These are phyloP conservation scores for Ustilago crameri DNA, from an alignment of 1,284 basidiomycete genomes.

Conservation along the genomic window DNA sequence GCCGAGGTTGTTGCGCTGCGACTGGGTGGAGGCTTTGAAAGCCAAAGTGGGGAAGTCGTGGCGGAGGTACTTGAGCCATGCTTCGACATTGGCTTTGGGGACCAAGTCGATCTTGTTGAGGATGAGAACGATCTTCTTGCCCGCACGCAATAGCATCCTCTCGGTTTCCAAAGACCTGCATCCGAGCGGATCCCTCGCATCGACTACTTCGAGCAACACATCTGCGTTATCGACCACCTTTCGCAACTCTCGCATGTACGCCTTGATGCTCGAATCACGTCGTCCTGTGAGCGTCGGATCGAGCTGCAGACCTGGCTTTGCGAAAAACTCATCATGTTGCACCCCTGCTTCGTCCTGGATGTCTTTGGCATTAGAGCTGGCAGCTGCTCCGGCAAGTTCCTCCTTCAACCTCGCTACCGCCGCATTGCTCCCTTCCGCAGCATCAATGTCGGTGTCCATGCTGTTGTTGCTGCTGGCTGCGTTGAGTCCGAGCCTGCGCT, in stretches of 20 bases:
- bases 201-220: conserved; percentile 74
- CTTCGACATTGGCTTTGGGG: conserved; percentile 85
- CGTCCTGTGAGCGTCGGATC: conserved; percentile 44
- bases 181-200: conserved; percentile 66
- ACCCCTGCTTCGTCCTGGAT: neutral
- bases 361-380: conserved; percentile 16
- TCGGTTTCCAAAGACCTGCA: conserved; percentile 72
- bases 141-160: conserved; percentile 49
- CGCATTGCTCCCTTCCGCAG: conserved; percentile 7
- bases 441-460: conserved; percentile 16
- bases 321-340: conserved; percentile 4
- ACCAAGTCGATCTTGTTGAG: conserved; percentile 74
- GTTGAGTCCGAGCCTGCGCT: neutral
- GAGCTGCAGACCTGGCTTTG: conserved; percentile 5
- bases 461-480: neutral
- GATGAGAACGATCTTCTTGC: conserved; percentile 60
- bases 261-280: conserved; percentile 66
- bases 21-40: conserved; percentile 86
- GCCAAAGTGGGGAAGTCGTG: conserved; percentile 92
- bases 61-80: conserved; percentile 88
- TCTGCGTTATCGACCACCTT: conserved; percentile 94
- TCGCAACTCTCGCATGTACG: conserved; percentile 74
- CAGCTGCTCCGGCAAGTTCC: conserved; percentile 32
- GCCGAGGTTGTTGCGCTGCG: conserved; percentile 77
- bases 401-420: conserved; percentile 18